Percentiles rank a stretch among this genome's conserved stretches.
phyloP scores from a whole-genome alignment of 2,329 filamentous ascomycete species.

The Aspergillus ustus region DNA sequence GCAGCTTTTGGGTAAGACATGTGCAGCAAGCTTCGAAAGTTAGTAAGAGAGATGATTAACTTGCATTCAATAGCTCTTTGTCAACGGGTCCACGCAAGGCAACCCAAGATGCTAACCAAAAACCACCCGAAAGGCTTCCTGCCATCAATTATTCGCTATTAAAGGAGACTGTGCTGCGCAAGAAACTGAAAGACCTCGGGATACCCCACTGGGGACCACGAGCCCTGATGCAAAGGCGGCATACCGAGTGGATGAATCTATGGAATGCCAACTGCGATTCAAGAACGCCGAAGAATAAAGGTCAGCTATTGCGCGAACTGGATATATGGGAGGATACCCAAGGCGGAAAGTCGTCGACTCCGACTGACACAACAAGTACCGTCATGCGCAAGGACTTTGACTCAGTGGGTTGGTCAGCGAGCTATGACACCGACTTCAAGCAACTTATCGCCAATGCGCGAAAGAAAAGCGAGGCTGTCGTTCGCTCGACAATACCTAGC shows the following conservation, averaged over 20 bases:
- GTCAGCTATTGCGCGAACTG: conserved; percentile 76
- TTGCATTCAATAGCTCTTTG: conserved; percentile 25
- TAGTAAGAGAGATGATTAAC: conserved; percentile 23
- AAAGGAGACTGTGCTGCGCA: conserved; percentile 77
- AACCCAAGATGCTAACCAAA: conserved; percentile 27
- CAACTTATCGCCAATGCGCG: conserved; percentile 78
- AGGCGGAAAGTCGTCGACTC: conserved; percentile 59
- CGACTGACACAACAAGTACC: conserved; percentile 37
- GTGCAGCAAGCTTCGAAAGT: background rate
- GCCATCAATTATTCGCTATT: conserved; percentile 84
- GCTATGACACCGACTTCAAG: conserved; percentile 76
- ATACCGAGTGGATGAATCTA: conserved; percentile 91
- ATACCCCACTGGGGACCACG: conserved; percentile 73
- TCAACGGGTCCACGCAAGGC: conserved; percentile 20
- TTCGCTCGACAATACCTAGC: conserved; percentile 34
- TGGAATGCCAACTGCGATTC: conserved; percentile 98
- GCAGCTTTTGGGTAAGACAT: conserved; percentile 34
- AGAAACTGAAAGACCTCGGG: conserved; percentile 80
- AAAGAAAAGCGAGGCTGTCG: conserved; percentile 49
- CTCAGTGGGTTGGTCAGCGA: conserved; percentile 72
- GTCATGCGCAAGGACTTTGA: conserved; percentile 91
- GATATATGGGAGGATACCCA: conserved; percentile 86
- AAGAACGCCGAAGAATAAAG: conserved; percentile 69
- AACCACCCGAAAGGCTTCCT: conserved; percentile 68
- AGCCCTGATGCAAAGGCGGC: conserved; percentile 73